A percentile compares a stretch with the other conserved stretches of the same genome.
phyloP scores from a whole-genome alignment of 495 filamentous ascomycete species.

The Aspergillus sparsus region DNA sequence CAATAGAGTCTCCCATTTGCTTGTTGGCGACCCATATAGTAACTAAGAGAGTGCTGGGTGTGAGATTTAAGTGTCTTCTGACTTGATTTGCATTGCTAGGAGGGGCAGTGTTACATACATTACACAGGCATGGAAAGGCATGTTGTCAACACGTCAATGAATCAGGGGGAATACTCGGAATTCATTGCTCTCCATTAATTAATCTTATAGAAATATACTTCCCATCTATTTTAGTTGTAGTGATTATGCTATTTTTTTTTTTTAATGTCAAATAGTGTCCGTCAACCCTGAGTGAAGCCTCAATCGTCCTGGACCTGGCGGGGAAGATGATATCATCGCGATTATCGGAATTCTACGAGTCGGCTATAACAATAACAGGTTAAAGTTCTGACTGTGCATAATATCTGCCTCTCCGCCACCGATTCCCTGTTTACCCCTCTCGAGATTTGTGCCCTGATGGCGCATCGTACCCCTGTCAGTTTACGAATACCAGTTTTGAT shows the following conservation, averaged over 20 bases:
- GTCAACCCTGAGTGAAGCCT: no score
- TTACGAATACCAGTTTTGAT: no score
- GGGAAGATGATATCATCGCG: constrained; percentile 14
- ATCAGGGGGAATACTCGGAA: no score
- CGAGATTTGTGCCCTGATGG: background rate
- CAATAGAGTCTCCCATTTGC: constrained; percentile 1
- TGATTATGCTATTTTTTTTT: no score
- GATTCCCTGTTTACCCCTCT: background rate
- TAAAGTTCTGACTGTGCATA: constrained; percentile 22
- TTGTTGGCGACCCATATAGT: background rate
- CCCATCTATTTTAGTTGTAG: no score
- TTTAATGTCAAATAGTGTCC: no score
- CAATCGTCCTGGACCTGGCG: background rate
- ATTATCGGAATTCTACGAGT: background rate
- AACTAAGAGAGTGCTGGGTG: background rate
- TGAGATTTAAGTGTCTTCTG: background rate
- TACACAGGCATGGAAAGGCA: no score
- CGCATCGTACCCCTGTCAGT: background rate
- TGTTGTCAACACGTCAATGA: no score
- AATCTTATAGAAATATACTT: no score
- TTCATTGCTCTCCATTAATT: no score
- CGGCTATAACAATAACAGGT: background rate
- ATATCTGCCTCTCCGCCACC: background rate
- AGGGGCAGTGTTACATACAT: background rate
- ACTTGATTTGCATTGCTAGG: background rate